Base-by-base conservation (phyloP, 805 yeast species). In the Cyberlindnera americana region DNA sequence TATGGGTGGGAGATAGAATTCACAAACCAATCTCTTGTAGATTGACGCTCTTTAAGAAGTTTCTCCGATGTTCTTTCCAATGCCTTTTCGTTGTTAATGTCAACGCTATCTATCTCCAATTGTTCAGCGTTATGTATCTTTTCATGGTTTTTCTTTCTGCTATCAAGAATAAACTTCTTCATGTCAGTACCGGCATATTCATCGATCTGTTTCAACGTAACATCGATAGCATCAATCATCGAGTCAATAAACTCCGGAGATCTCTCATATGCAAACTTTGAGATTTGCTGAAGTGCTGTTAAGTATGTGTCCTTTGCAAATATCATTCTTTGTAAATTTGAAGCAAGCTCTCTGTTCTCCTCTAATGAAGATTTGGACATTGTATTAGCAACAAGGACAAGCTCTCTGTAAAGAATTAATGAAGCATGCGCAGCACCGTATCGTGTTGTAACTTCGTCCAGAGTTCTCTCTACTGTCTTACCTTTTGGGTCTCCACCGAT, bases 351-450 rank as follows among this genome's bases (percentile, higher is more conserved):
- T 15, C 69, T 70, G 44, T 70, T 69, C 22, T 76, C 81, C 3
- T 65, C 73, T 2, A 59, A 57, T 2, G 61, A 45, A 3, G 69
- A 60, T 6, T 56, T 50, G 13, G 70, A 66, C 60, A 80, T 69
- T 6, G 65, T 61, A 3, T 62, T 59, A 1, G 69, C 56, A 4
- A 70, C 55, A 10, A 70, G 52, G 5, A 91, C 61, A 25, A 89
- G 59, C 46, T 84, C 85, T 19, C 73, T 72, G 56, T 85, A 77
- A 39, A 85, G 74, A 29, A 76, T 67, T 73, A 85, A 74, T 2
- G 81, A 74, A 2, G 89, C 86, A 47, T 83, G 88, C 4, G 81
- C 72, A 2, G 85, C 68, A 37, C 77, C 75, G 69, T 78, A 78
- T 41, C 75, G 28, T 13, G 44, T 4, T 2, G 7, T 17, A 12